phyloP scores from a whole-genome alignment of 1,284 basidiomycete genomes.

The Trichosporon sp. region DNA sequence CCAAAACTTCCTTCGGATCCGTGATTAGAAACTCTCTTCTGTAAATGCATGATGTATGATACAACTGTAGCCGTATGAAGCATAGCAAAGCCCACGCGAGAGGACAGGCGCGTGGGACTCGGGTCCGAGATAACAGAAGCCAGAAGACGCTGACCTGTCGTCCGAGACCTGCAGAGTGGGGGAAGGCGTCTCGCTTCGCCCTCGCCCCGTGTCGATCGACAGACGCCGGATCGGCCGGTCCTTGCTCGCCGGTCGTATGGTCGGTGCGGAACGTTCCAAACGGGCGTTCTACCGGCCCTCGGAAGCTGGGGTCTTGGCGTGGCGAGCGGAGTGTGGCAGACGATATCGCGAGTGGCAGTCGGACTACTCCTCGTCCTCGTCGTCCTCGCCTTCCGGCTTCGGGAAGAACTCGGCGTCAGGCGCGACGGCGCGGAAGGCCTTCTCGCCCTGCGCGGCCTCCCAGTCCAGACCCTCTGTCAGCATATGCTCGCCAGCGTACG shows the following conservation, averaged over 20 bases:
- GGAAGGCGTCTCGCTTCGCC: no score
- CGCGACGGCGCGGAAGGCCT: conserved; percentile 30
- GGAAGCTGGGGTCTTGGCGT: no score
- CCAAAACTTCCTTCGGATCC: background rate
- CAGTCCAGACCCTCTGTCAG: conserved; percentile 43
- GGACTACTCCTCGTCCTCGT: conserved; percentile 52
- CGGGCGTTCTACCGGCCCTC: no score
- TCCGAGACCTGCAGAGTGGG: no score
- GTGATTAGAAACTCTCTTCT: background rate
- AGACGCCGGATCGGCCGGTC: no score
- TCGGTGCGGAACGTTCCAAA: no score
- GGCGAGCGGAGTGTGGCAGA: no score
- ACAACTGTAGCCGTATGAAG: background rate
- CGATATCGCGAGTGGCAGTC: background rate
- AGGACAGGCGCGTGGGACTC: background rate
- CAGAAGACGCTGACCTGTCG: no score
- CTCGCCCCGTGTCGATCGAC: no score
- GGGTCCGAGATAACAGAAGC: background rate
- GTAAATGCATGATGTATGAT: background rate
- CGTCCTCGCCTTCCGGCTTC: conserved; percentile 50
- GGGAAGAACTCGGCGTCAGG: conserved; percentile 48
- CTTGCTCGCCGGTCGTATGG: no score
- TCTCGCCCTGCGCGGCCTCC: conserved; percentile 37
- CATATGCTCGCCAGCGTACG: conserved; percentile 28
- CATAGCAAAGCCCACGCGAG: background rate